Percentiles rank a stretch among this genome's conserved stretches.
Evolutionary conservation across 768 basidiomycete species (phyloP).

Genomic region (Leccinum uliginosum): DNA sequence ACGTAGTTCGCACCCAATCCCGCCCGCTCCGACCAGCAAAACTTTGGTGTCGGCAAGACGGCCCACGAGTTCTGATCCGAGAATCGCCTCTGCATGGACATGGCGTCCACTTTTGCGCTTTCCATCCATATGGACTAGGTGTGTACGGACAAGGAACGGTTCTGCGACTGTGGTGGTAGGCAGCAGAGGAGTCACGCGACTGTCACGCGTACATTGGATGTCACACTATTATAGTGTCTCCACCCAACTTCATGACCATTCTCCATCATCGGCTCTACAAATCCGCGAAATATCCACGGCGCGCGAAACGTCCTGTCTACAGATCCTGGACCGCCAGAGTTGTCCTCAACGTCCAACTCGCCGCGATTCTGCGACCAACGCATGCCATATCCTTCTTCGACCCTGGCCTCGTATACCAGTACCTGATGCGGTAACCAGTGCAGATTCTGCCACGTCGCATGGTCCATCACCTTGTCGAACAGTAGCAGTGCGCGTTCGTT

Average conservation of each 20-base stretch:
- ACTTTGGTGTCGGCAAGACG: conserved; percentile 63
- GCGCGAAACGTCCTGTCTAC: conserved; percentile 5
- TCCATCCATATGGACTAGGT: conserved; percentile 1
- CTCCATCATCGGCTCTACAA: conserved; percentile 66
- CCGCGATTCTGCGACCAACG: conserved; percentile 54
- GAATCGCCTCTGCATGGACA: conserved; percentile 68
- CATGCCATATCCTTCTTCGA: conserved; percentile 62
- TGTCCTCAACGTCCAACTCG: neutral
- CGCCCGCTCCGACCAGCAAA: conserved; percentile 91
- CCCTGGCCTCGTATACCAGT: conserved; percentile 58
- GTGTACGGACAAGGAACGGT: neutral
- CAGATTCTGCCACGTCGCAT: conserved; percentile 57
- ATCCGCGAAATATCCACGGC: conserved; percentile 58
- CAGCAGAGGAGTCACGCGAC: conserved; percentile 19
- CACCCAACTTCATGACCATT: conserved; percentile 62
- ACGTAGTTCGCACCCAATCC: conserved; percentile 97
- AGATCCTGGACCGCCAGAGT: neutral
- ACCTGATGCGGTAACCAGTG: conserved; percentile 64
- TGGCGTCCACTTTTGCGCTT: conserved; percentile 34
- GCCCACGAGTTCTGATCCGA: conserved; percentile 67
- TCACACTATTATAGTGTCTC: conserved; percentile 41
- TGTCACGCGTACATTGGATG: conserved; percentile 24
- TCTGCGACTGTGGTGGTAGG: neutral
- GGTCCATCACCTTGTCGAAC: conserved; percentile 50
- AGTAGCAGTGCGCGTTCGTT: conserved; percentile 49